Evolutionary conservation across 805 yeast species (phyloP).

Genomic region (Jamesozyma lodderae): DNA sequence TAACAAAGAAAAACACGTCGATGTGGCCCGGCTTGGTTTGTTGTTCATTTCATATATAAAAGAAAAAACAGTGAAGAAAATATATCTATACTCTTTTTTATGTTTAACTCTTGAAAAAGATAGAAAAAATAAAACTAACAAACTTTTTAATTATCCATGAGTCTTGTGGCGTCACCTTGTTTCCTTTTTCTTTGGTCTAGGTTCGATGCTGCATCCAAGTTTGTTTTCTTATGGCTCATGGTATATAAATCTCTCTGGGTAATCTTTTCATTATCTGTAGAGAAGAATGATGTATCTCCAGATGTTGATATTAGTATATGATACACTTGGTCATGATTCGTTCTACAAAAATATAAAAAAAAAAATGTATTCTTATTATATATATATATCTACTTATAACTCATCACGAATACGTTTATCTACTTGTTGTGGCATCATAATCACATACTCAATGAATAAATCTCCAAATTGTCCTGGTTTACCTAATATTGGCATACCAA

Average conservation of each 20-base stretch:
- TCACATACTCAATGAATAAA: conserved; percentile 40
- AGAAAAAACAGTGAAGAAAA: too few species aligned
- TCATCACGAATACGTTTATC: conserved; percentile 14
- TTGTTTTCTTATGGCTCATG: conserved; percentile 16
- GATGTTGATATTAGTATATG: conserved; percentile 29
- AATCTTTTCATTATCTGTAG: too few species aligned
- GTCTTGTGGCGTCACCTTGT: conserved; percentile 30
- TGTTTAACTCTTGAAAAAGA: too few species aligned
- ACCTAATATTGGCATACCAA: conserved; percentile 67
- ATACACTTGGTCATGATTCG: conserved; percentile 32
- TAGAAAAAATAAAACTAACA: too few species aligned
- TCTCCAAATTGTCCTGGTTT: conserved; percentile 42
- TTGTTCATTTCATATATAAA: too few species aligned
- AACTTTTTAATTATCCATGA: too few species aligned
- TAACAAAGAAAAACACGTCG: too few species aligned
- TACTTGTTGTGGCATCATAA: conserved; percentile 34
- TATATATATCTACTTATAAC: conserved; percentile 11
- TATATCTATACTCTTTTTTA: too few species aligned
- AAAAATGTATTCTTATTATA: conserved; percentile 3
- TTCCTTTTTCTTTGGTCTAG: conserved; percentile 6
- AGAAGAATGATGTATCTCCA: conserved; percentile 33
- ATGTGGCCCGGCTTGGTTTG: too few species aligned
- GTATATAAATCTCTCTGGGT: conserved; percentile 19
- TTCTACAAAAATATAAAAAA: conserved; percentile 20
- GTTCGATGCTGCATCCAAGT: too few species aligned